A percentile compares a stretch with the other conserved stretches of the same genome.
Conservation (phyloP, 2,329 filamentous ascomycete genomes). For the Colletotrichum incanum region DNA sequence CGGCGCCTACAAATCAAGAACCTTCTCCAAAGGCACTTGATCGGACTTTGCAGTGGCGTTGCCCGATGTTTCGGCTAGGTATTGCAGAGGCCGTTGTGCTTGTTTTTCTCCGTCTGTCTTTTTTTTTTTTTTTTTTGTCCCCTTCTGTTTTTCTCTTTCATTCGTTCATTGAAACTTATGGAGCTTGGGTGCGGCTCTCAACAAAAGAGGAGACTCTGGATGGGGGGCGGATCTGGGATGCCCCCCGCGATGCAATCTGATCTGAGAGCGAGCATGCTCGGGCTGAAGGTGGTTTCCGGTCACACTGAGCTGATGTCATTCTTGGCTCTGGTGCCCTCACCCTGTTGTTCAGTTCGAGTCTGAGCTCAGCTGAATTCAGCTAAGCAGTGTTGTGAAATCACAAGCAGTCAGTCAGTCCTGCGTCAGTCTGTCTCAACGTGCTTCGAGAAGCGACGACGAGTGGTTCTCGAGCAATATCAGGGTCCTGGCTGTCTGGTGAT, state of each 20-base stretch:
- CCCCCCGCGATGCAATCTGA: constrained; percentile 25
- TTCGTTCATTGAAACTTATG: background rate
- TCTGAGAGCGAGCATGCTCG: background rate
- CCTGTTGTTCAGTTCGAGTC: background rate
- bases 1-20: too few relatives aligned
- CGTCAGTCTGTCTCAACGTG: background rate
- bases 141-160: too few relatives aligned
- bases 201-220: constrained; percentile 28
- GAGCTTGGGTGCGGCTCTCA: constrained; percentile 25
- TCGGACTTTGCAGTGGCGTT: background rate
- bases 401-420: background rate
- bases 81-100: background rate
- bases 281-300: constrained; percentile 20
- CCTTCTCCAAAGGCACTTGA: too few relatives aligned
- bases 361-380: background rate
- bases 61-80: background rate
- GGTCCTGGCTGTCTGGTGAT: background rate
- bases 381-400: background rate
- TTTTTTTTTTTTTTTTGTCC: background rate
- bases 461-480: background rate
- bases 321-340: background rate
- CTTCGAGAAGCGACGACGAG: background rate
- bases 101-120: background rate
- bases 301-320: constrained; percentile 36
- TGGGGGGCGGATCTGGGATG: constrained; percentile 16